A percentile compares a stretch with the other conserved stretches of the same genome.
These are phyloP conservation scores for Volvariella volvacea DNA, from an alignment of 1,284 basidiomycete species.

Conservation along the genomic window DNA sequence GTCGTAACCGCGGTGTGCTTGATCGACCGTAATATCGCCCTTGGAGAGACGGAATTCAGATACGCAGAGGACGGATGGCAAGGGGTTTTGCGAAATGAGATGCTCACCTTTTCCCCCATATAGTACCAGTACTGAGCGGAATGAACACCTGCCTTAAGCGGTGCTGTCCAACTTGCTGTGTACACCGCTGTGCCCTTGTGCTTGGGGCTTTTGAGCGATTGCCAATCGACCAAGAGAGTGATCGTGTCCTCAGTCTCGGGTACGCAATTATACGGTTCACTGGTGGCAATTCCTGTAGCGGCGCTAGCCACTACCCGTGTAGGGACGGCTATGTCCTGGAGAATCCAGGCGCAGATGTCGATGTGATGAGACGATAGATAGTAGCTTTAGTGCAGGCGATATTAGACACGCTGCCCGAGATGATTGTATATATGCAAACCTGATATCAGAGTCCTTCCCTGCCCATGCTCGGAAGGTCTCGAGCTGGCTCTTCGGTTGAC, in stretches of 20 bases:
- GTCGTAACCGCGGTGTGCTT: conserved; percentile 90
- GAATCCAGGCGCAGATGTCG: conserved; percentile 88
- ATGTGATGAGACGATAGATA: conserved; percentile 94
- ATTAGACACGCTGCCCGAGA: not conserved
- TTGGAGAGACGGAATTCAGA: conserved; percentile 23
- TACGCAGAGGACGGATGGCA: conserved; percentile 1
- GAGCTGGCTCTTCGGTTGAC: conserved; percentile 90
- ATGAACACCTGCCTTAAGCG: conserved; percentile 73
- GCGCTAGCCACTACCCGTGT: conserved; percentile 85
- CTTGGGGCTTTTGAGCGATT: conserved; percentile 61
- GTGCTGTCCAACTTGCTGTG: conserved; percentile 87
- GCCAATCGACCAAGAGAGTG: conserved; percentile 91
- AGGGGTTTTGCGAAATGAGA: no score
- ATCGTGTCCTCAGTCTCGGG: conserved; percentile 90
- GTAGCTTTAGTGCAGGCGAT: conserved; percentile 45
- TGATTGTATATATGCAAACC: conserved; percentile 28
- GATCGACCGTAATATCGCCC: conserved; percentile 90
- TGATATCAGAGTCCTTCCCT: conserved; percentile 88
- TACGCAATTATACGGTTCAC: conserved; percentile 80
- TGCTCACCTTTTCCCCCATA: conserved; percentile 79
- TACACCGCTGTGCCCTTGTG: conserved; percentile 82
- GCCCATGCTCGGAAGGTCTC: conserved; percentile 95
- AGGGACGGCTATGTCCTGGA: conserved; percentile 74
- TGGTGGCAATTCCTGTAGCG: conserved; percentile 83
- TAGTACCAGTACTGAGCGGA: conserved; percentile 92